phyloP scores from a whole-genome alignment of 1,139 yeast species.

The Debaryomycetaceae sp. region DNA sequence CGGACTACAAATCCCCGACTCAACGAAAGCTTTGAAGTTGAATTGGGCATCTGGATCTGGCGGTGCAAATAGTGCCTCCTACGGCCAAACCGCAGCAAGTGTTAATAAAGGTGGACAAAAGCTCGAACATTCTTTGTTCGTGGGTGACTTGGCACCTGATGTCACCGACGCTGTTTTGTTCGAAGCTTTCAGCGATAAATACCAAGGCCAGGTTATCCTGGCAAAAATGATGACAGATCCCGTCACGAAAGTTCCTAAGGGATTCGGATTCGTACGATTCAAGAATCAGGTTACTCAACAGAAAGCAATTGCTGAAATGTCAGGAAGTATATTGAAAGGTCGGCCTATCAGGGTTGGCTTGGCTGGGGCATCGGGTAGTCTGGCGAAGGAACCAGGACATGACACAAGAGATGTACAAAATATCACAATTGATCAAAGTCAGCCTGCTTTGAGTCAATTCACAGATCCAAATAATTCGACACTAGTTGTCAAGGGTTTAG shows the following conservation, averaged over 20 bases:
- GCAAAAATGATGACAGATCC: conserved; percentile 88
- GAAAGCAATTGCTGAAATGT: conserved; percentile 77
- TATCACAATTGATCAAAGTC: conserved; percentile 25
- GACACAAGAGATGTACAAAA: conserved; percentile 7
- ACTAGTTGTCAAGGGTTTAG: conserved; percentile 27
- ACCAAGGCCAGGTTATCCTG: conserved; percentile 68
- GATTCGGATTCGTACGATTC: conserved; percentile 92
- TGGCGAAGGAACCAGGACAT: conserved; percentile 3
- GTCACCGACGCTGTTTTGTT: conserved; percentile 70
- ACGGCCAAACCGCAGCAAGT: background rate
- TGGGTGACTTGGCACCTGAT: conserved; percentile 79
- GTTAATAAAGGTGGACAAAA: conserved; percentile 3
- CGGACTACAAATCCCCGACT: conserved; percentile 64
- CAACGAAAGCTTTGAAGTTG: conserved; percentile 58
- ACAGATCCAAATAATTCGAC: conserved; percentile 39
- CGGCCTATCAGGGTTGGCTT: conserved; percentile 67
- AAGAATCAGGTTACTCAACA: conserved; percentile 67
- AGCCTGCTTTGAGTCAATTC: conserved; percentile 27
- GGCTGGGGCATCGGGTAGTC: conserved; percentile 22
- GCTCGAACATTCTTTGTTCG: conserved; percentile 59
- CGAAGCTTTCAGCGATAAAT: conserved; percentile 66
- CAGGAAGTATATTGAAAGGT: conserved; percentile 70
- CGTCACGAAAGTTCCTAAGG: conserved; percentile 69
- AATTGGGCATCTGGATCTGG: conserved; percentile 79
- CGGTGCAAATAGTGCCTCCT: background rate